Base-by-base conservation (phyloP, 768 basidiomycete species). In the Antrodiella citrinella region DNA sequence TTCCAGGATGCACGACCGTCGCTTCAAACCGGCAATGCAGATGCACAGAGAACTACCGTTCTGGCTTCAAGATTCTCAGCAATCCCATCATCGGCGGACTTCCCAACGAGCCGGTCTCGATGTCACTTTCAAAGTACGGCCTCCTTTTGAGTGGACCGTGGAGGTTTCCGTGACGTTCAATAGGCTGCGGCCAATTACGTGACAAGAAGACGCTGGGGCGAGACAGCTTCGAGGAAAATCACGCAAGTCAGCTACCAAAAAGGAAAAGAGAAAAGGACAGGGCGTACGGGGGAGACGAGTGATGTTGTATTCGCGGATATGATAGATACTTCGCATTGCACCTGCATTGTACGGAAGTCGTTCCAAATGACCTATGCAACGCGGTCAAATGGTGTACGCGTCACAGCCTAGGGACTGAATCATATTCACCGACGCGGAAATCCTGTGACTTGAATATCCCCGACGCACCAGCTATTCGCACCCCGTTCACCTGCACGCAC, bases 1-100 rank as follows among this genome's bases (percentile, higher is more conserved):
- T 24, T 18, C 47, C 15, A 20, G 26, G 24, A 18, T 23, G 82
- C 2, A 63, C 57, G 5, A 85, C 77, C 0, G 68, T 65, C 2
- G 91, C 94, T 52, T 91, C 84, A 59, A 86, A 97, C 46, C 86
- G 82, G 44, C 84, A 81, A 60, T 97, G 95, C 45, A 97, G 60
- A 67, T 97, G 95, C 0, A 92, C 94, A 3, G 90, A 67, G 64
- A 96, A 96, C 95, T 93, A 98, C 80, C 90, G 85, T 43, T 74
- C 59, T 0, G 94, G 94, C 58, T 78, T 73, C 25, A 96, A 72
- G 21, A 73, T 83, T 24, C 69, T 71, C 20, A 98, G 67, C 0
- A 97, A 72, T 11, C 80, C 80, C 75, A 87, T 83, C 26, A 95
- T 69, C 4, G 92, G 93, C 13, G 88, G 91, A 1, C 91, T 94